Base-by-base conservation (phyloP, 768 basidiomycete genomes). In the Trametes cubensis region DNA sequence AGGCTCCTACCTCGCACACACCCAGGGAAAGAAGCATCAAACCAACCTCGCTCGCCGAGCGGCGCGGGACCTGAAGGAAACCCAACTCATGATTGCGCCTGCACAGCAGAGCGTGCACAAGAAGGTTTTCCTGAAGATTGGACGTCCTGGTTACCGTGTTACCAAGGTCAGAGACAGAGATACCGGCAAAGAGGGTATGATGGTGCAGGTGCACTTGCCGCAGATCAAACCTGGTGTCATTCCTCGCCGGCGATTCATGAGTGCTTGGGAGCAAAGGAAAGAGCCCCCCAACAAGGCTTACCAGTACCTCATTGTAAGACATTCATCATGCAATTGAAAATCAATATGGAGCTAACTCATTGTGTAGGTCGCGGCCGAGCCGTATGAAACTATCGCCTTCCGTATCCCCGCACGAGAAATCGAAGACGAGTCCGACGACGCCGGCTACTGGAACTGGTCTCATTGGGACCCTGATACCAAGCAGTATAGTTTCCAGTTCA, bases 401-500 rank as follows among this genome's bases (percentile, higher is more conserved):
- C 92, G 95, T 18, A 94, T 99, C 70, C 97, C 96, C 48, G 92
- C 97, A 25, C 86, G 93, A 53, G 95, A 98, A 76, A 95, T 99
- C 63, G 95, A 98, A 75, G 94, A 96, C 69, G 94, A 94, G 70
- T 85, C 91, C 48, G 89, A 94, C 62, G 94, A 95, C 68, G 90
- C 89, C 28, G 88, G 89, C 17, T 92, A 88, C 67, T 94, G 91
- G 90, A 93, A 92, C 69, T 99, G 97, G 97, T 95, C 95, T 42
- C 92, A 98, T 71, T 98, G 96, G 97, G 97, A 98, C 73, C 87
- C 92, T n/a, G 96, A 99, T 73, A 96, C 95, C 54, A 98, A 98
- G 77, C 94, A 97, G 76, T 96, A 95, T 75, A 93, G 89, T 73
- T 95, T 96, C 81, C 95, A 97, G 76, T 96, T 98, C 80, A 91